phyloP scores from a whole-genome alignment of 768 basidiomycete genomes.

The Leccinum variicolor region DNA sequence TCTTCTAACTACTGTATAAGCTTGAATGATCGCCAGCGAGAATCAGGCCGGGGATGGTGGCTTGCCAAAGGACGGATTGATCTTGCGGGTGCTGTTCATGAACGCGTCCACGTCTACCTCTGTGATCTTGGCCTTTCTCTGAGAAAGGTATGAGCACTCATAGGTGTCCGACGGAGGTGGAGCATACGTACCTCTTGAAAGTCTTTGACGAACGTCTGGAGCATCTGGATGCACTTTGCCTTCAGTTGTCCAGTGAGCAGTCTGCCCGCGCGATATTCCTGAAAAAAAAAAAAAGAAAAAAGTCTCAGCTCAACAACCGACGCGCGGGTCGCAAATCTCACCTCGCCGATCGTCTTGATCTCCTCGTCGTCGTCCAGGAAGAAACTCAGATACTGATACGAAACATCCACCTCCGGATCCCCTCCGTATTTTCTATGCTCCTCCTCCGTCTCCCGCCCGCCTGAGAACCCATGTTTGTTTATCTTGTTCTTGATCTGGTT shows the following conservation, averaged over 20 bases:
- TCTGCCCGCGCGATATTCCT: constrained; percentile 91
- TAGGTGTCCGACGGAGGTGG: not conserved
- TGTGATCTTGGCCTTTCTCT: constrained; percentile 80
- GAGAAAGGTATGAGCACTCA: constrained; percentile 8
- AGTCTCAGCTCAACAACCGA: not conserved
- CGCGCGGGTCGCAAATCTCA: constrained; percentile 23
- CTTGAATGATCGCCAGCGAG: not conserved
- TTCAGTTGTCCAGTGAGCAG: constrained; percentile 92
- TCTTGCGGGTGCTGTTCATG: constrained; percentile 80
- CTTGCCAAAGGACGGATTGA: constrained; percentile 55
- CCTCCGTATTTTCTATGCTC: constrained; percentile 88
- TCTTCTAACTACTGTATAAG: not conserved
- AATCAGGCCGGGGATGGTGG: constrained; percentile 7
- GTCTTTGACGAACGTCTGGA: constrained; percentile 78
- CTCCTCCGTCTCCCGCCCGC: constrained; percentile 93
- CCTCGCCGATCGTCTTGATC: constrained; percentile 71
- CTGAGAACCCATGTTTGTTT: constrained; percentile 93
- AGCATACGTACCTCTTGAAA: constrained; percentile 71
- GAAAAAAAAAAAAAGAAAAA: not conserved
- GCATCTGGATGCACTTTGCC: constrained; percentile 73
- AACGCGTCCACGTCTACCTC: constrained; percentile 71
- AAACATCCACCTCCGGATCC: constrained; percentile 91
- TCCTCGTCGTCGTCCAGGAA: constrained; percentile 96
- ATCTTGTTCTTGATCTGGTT: constrained; percentile 98
- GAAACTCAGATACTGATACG: constrained; percentile 93